Percentiles rank a stretch among this genome's conserved stretches.
These are phyloP conservation scores for Rhododendron vialii DNA, from an alignment of 148 eudicot species.

Conservation along the genomic window DNA sequence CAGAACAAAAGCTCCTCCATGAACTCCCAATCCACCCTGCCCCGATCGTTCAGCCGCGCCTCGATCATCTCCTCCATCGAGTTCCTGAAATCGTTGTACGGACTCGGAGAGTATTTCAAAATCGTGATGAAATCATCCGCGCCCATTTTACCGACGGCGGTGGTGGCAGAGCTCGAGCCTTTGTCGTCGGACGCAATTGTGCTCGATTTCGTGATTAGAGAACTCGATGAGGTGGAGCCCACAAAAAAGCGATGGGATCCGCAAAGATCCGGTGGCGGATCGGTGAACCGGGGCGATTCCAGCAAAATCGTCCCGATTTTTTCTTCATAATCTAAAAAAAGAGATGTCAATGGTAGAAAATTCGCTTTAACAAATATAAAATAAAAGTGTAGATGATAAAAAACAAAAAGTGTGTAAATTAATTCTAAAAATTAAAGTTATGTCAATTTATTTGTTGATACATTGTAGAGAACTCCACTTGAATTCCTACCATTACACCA, in stretches of 20 bases:
- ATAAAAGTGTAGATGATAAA: neutral
- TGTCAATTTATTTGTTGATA: too few relatives aligned
- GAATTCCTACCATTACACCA: neutral
- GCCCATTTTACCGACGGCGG: neutral
- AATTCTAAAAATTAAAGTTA: too few relatives aligned
- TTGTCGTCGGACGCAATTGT: constrained; percentile 11
- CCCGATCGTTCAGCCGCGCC: constrained; percentile 29
- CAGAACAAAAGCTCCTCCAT: constrained; percentile 67
- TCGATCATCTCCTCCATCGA: constrained; percentile 72
- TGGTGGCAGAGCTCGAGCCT: neutral
- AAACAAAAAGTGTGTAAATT: too few relatives aligned
- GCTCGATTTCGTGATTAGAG: constrained; percentile 32
- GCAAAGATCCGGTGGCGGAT: constrained; percentile 38
- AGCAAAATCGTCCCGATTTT: neutral
- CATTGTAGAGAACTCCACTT: neutral
- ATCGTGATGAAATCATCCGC: constrained; percentile 54
- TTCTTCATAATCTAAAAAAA: neutral
- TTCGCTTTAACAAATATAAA: too few relatives aligned
- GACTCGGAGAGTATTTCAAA: constrained; percentile 48
- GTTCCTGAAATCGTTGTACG: constrained; percentile 52
- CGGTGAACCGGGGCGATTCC: constrained; percentile 28
- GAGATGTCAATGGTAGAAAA: neutral
- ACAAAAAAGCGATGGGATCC: constrained; percentile 45
- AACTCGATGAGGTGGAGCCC: constrained; percentile 35
- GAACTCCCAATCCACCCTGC: constrained; percentile 67